Conservation (phyloP, 2,329 filamentous ascomycete species). For the Talaromyces sp. region DNA sequence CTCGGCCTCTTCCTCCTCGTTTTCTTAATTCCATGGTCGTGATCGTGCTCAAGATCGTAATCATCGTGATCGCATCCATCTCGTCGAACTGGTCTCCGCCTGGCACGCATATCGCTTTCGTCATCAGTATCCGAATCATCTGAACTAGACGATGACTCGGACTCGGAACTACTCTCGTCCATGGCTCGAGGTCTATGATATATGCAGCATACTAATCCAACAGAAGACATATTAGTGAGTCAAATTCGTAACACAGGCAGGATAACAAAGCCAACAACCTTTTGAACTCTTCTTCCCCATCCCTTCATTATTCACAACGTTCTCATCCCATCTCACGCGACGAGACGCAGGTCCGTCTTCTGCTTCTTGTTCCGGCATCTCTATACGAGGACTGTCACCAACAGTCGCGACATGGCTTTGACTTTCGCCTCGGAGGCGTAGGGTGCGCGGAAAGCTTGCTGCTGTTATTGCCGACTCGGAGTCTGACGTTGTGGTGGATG, state of each 20-base stretch:
- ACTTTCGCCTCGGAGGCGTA: conserved; percentile 16
- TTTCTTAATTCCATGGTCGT: conserved; percentile 23
- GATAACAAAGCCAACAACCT: conserved; percentile 53
- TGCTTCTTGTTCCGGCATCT: conserved; percentile 22
- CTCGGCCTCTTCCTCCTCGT: conserved; percentile 32
- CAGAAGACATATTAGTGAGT: neutral
- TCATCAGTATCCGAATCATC: conserved; percentile 24
- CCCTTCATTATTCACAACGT: conserved; percentile 92
- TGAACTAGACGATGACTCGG: conserved; percentile 48
- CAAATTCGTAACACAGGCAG: neutral
- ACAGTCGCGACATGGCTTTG: neutral
- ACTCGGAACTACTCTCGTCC: conserved; percentile 71
- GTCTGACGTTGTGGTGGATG: conserved; percentile 19
- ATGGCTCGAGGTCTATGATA: conserved; percentile 82
- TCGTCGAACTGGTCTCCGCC: conserved; percentile 20
- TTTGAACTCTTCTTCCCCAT: conserved; percentile 93
- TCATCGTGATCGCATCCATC: conserved; percentile 16
- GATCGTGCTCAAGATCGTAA: conserved; percentile 22
- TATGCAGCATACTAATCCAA: conserved; percentile 84
- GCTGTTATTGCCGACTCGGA: conserved; percentile 20
- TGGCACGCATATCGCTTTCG: conserved; percentile 11
- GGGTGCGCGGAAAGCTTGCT: conserved; percentile 18
- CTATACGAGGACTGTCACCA: conserved; percentile 22
- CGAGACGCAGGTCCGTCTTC: conserved; percentile 39
- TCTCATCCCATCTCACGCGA: conserved; percentile 86